Percentiles rank a stretch among this genome's conserved stretches.
Evolutionary conservation across 768 basidiomycete species (phyloP).

Genomic region (Termitomyces titanicus): DNA sequence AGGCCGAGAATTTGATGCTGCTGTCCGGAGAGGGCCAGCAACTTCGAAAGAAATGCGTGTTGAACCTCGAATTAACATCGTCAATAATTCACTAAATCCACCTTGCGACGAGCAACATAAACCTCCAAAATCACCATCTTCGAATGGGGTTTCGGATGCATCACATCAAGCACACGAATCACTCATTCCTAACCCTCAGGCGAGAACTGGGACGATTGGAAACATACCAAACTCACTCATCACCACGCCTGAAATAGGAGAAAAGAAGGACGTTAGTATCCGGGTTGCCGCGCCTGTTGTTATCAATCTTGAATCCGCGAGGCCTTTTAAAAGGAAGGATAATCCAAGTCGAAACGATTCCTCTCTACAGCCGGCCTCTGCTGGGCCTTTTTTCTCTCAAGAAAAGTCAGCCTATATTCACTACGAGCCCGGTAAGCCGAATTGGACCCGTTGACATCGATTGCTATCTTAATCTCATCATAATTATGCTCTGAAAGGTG

Average conservation of each 20-base stretch:
- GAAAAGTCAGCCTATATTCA: slow-evolving; percentile 43
- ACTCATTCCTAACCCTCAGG: slow-evolving; percentile 18
- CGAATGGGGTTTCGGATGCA: slow-evolving; percentile 14
- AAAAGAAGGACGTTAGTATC: slow-evolving; percentile 53
- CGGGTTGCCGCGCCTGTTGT: slow-evolving; percentile 65
- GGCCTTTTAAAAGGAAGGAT: slow-evolving; percentile 9
- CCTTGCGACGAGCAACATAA: slow-evolving; percentile 30
- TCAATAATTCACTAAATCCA: slow-evolving; percentile 25
- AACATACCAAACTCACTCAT: slow-evolving; percentile 26
- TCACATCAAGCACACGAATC: slow-evolving; percentile 28
- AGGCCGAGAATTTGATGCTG: slow-evolving; percentile 42
- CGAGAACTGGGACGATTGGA: slow-evolving; percentile 8
- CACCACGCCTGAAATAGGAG: slow-evolving; percentile 60
- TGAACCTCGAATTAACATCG: slow-evolving; percentile 21
- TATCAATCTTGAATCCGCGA: slow-evolving; percentile 37
- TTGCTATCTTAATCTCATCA: slow-evolving; percentile 11
- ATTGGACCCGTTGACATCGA: background rate
- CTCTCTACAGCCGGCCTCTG: slow-evolving; percentile 19
- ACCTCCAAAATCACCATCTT: slow-evolving; percentile 29
- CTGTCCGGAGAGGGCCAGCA: slow-evolving; percentile 33
- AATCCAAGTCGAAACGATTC: slow-evolving; percentile 19
- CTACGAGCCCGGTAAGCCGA: slow-evolving; percentile 56
- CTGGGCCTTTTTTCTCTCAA: slow-evolving; percentile 22
- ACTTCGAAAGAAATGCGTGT: slow-evolving; percentile 6
- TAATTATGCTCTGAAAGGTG: slow-evolving; percentile 24